Conservation (phyloP, 1,139 yeast genomes). For the Yamadazyma kanchanaburiensis region DNA sequence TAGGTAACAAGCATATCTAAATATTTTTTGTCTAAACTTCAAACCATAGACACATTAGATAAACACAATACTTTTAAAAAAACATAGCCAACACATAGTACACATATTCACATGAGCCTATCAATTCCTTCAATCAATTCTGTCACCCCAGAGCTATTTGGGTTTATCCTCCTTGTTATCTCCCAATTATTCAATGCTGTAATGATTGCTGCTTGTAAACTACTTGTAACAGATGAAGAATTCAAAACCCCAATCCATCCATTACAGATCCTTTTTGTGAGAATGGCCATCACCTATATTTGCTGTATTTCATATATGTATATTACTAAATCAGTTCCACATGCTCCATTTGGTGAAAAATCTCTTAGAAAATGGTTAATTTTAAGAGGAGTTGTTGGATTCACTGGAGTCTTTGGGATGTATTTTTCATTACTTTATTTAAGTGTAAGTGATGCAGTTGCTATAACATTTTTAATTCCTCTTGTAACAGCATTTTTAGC, state of each 20-base stretch:
- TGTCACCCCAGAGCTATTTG: constrained; percentile 16
- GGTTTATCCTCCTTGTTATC: constrained; percentile 42
- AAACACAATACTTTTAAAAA: too few relatives aligned
- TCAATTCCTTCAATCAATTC: too few relatives aligned
- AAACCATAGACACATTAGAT: too few relatives aligned
- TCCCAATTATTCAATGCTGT: constrained; percentile 72
- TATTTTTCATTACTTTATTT: constrained; percentile 74
- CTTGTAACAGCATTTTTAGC: constrained; percentile 76
- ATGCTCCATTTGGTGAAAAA: constrained; percentile 72
- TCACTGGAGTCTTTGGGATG: constrained; percentile 72
- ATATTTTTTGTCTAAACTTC: too few relatives aligned
- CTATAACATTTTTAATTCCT: constrained; percentile 77
- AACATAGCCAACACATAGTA: too few relatives aligned
- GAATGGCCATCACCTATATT: constrained; percentile 70
- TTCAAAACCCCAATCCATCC: constrained; percentile 64
- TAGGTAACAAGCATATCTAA: too few relatives aligned
- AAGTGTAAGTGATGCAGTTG: constrained; percentile 71
- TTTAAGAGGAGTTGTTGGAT: constrained; percentile 72
- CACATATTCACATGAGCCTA: too few relatives aligned
- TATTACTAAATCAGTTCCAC: constrained; percentile 45
- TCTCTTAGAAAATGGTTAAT: constrained; percentile 52
- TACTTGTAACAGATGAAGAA: constrained; percentile 61
- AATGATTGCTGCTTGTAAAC: constrained; percentile 73
- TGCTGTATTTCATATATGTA: constrained; percentile 57
- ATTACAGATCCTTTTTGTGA: constrained; percentile 66